Conservation (phyloP, 2,329 filamentous ascomycete genomes). For the Gyromitra esculenta region DNA sequence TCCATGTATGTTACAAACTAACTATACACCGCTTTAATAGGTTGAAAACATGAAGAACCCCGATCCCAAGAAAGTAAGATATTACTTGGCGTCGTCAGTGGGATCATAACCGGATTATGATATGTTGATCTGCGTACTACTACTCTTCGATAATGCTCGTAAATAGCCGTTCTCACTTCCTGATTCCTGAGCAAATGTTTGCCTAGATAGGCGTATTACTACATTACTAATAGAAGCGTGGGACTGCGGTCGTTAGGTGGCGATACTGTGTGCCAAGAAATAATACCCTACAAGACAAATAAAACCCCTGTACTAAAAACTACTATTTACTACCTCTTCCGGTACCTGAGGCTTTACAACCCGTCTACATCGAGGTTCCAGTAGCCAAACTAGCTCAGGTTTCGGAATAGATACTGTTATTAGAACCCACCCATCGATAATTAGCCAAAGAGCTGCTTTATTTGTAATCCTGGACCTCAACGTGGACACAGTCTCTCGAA, state of each 20-base stretch:
- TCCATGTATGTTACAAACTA: slow-evolving; percentile 15
- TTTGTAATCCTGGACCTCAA: slow-evolving; percentile 26
- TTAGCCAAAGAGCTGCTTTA: neutral
- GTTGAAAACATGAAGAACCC: neutral
- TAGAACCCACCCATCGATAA: neutral
- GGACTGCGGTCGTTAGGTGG: neutral
- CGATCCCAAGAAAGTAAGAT: slow-evolving; percentile 36
- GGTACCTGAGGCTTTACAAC: slow-evolving; percentile 7
- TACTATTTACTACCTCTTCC: slow-evolving; percentile 33
- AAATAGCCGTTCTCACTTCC: slow-evolving; percentile 19
- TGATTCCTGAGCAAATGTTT: slow-evolving; percentile 19
- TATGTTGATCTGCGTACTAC: slow-evolving; percentile 29
- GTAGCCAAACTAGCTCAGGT: slow-evolving; percentile 37
- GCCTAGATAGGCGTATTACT: neutral
- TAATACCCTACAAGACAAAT: neutral
- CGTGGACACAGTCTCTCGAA: slow-evolving; percentile 39
- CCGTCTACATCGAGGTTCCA: slow-evolving; percentile 15
- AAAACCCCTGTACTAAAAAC: slow-evolving; percentile 12
- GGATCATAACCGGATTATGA: slow-evolving; percentile 32
- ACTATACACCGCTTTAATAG: slow-evolving; percentile 15
- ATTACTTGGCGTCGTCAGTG: slow-evolving; percentile 20
- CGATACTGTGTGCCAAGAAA: slow-evolving; percentile 10
- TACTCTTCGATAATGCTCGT: neutral
- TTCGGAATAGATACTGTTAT: slow-evolving; percentile 17
- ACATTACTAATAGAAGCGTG: neutral